Percentiles rank a stretch among this genome's conserved stretches.
Evolutionary conservation across 768 basidiomycete genomes (phyloP).

Genomic region (Lentinula detonsa): DNA sequence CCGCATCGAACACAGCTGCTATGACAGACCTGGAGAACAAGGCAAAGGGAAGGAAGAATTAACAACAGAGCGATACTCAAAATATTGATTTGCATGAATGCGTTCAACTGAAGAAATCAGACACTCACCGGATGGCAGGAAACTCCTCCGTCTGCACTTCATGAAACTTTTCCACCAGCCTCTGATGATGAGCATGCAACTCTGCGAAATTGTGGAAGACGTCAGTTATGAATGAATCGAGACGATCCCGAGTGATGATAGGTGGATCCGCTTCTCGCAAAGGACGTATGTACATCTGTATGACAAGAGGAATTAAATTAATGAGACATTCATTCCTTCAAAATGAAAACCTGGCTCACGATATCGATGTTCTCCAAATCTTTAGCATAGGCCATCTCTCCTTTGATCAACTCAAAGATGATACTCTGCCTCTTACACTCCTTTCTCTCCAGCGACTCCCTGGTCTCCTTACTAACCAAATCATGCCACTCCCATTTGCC

Average conservation of each 20-base stretch:
- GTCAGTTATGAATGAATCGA: constrained; percentile 76
- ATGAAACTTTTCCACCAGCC: constrained; percentile 74
- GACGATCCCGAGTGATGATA: constrained; percentile 63
- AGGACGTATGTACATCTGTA: constrained; percentile 77
- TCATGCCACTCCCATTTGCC: constrained; percentile 91
- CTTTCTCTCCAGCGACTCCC: constrained; percentile 57
- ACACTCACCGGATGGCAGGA: constrained; percentile 27
- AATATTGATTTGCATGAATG: too few relatives aligned
- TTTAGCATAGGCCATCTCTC: constrained; percentile 92
- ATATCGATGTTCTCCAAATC: constrained; percentile 80
- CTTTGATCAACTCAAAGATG: constrained; percentile 92
- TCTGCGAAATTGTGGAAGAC: constrained; percentile 87
- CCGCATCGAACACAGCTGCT: constrained; percentile 81
- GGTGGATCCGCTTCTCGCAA: constrained; percentile 69
- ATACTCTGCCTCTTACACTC: constrained; percentile 86
- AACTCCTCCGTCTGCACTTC: constrained; percentile 87
- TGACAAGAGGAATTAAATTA: too few relatives aligned
- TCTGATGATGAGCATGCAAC: constrained; percentile 67
- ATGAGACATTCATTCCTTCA: too few relatives aligned
- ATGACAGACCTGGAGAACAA: constrained; percentile 40
- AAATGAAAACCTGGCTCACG: too few relatives aligned
- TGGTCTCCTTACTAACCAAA: constrained; percentile 64
- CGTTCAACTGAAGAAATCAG: too few relatives aligned
- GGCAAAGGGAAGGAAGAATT: too few relatives aligned
- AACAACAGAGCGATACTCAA: too few relatives aligned